Conservation (phyloP, 306 rosid genomes). For the Cercis canadensis region DNA sequence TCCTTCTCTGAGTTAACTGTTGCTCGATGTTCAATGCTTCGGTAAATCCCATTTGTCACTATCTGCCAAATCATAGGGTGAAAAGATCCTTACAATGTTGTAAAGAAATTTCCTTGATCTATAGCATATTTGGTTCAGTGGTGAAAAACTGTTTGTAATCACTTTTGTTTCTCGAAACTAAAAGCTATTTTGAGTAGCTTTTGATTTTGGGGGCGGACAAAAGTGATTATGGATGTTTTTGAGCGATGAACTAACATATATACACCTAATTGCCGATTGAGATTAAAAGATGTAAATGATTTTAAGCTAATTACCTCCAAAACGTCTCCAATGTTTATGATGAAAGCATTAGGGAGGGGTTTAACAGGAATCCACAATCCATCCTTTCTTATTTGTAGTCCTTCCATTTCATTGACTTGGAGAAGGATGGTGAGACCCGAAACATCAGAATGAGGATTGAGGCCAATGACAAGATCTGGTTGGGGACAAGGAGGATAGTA, state of each 20-base stretch:
- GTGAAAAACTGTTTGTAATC: too few species aligned
- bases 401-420: conserved; percentile 50
- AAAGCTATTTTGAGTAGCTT: too few species aligned
- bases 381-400: conserved; percentile 49
- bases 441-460: conserved; percentile 41
- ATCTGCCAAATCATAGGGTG: conserved; percentile 33
- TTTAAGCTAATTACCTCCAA: conserved; percentile 39
- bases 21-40: conserved; percentile 54
- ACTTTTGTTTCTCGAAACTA: too few species aligned
- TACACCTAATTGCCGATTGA: too few species aligned
- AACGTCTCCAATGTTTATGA: conserved; percentile 50
- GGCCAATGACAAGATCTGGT: conserved; percentile 44
- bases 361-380: conserved; percentile 51
- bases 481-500: conserved; percentile 56
- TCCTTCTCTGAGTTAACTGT: conserved; percentile 50
- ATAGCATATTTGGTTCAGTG: not conserved
- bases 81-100: too few species aligned
- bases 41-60: conserved; percentile 54
- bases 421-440: conserved; percentile 43
- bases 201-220: too few species aligned
- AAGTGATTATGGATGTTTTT: too few species aligned
- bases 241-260: too few species aligned
- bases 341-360: conserved; percentile 56
- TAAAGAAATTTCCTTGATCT: too few species aligned
- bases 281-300: too few species aligned